Conservation (phyloP, 352 stramenopile species). For the Phytophthora podocarpi region DNA sequence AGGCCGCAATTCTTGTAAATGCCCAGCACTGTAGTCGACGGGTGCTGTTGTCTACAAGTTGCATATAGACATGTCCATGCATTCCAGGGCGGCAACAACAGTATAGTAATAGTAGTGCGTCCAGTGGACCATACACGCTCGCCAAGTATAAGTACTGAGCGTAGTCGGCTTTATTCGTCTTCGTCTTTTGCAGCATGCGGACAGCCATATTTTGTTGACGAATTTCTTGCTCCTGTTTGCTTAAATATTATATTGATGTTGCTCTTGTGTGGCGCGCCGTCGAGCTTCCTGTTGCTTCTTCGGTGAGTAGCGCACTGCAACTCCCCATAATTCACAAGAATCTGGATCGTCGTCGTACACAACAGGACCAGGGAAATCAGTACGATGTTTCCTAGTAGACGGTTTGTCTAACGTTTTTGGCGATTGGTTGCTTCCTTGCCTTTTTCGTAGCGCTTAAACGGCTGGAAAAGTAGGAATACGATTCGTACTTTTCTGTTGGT, state of each 20-base stretch:
- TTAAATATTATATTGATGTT: neutral
- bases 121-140: conserved; percentile 17
- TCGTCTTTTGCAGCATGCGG: neutral
- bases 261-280: conserved; percentile 1
- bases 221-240: neutral
- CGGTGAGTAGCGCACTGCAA: conserved; percentile 14
- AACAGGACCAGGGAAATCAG: neutral
- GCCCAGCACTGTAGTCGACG: conserved; percentile 22
- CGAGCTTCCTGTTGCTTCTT: conserved; percentile 8
- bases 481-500: too few relatives aligned
- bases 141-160: conserved; percentile 23
- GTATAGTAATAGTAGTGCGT: conserved; percentile 19
- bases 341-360: conserved; percentile 2
- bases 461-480: conserved; percentile 2
- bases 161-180: conserved; percentile 17
- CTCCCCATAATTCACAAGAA: conserved; percentile 12
- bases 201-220: neutral
- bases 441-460: conserved; percentile 16
- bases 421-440: neutral
- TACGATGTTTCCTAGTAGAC: neutral
- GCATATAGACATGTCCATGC: conserved; percentile 17
- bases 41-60: conserved; percentile 11
- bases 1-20: conserved; percentile 2
- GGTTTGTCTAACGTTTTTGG: neutral
- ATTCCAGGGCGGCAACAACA: conserved; percentile 19